A percentile compares a stretch with the other conserved stretches of the same genome.
Conservation (phyloP, 2,329 filamentous ascomycete genomes). For the Hirsutella minnesotensis region DNA sequence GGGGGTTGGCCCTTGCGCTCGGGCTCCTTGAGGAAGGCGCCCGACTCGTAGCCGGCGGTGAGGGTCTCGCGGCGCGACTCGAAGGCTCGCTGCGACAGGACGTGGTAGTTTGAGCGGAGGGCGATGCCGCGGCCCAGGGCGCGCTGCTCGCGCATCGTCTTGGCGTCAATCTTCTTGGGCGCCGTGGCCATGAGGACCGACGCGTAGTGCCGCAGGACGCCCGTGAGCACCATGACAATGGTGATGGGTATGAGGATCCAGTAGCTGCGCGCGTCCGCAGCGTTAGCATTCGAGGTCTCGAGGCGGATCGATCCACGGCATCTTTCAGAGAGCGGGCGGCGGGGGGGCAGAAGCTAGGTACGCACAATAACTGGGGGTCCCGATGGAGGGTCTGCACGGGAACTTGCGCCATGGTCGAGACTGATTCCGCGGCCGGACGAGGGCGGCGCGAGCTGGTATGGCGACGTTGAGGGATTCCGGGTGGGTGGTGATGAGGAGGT, state of each 20-base stretch:
- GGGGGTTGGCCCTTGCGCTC: conserved; percentile 76
- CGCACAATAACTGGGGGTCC: conserved; percentile 96
- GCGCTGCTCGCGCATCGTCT: conserved; percentile 74
- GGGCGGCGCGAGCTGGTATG: not conserved
- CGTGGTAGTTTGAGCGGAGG: conserved; percentile 70
- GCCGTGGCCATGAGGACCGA: conserved; percentile 77
- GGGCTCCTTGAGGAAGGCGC: conserved; percentile 81
- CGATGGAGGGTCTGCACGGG: conserved; percentile 90
- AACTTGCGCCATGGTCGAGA: conserved; percentile 61
- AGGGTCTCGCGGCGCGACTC: conserved; percentile 69
- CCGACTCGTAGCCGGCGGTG: conserved; percentile 70
- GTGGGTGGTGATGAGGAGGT: not conserved
- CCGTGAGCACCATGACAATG: conserved; percentile 93
- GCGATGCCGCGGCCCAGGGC: conserved; percentile 74
- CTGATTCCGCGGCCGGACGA: not conserved
- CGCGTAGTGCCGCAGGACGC: conserved; percentile 91
- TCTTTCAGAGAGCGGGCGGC: not conserved
- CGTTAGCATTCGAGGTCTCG: not conserved
- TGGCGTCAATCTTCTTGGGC: conserved; percentile 70
- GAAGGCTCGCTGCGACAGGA: conserved; percentile 69
- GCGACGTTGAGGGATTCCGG: not conserved
- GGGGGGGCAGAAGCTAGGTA: conserved; percentile 4
- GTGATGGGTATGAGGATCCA: conserved; percentile 98
- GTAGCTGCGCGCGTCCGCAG: conserved; percentile 50
- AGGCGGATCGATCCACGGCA: not conserved